Base-by-base conservation (phyloP, 139 green algal species). In the Volvox africanus region DNA sequence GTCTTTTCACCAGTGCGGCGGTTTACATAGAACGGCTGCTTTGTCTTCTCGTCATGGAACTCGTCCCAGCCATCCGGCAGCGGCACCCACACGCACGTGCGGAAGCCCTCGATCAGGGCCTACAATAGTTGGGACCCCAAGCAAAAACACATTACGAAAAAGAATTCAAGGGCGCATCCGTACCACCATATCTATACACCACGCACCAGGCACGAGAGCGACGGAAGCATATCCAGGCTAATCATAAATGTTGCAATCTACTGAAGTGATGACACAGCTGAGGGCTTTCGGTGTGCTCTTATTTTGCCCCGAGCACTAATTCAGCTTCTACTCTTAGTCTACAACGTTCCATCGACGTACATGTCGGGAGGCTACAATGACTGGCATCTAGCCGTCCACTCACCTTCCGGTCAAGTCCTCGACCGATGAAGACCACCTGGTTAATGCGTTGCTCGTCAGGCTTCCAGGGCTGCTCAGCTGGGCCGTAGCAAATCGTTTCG, bases 371-470 rank as follows among this genome's bases (percentile, higher is more conserved):
- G 44, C 44, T 55, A 55, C 44, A 9, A 55, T 9, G 44, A 55
- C 44, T 55, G 44, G 44, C 44, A 9, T 55, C 44, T 55, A 5
- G 5, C 44, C 44, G 44, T 55, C 9, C 44, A 55, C 44, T 11
- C 61, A 92, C 92, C 91, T 94, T 95, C 78, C 94, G 88, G 86
- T 97, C 89, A 35, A 98, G 88, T 37, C 95, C 93, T 32, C 93
- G 90, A 35, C 97, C 97, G 62, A 98, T 98, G 93, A 98, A 98
- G 28, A 98, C 96, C 33, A 98, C 96, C 90, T 97, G 93, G 93
- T 97, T 98, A 61, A 97, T 86, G 3, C 88, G 94, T 71, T 90
- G 35, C 93, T 97, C 96, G 13, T 89, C 93, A 35, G 96, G 89
- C n/a, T 30, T 32, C 96, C 96, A 98, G 17, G 89, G 91, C 73